phyloP scores from a whole-genome alignment of 2,329 filamentous ascomycete genomes.

The Bertia moriformis region DNA sequence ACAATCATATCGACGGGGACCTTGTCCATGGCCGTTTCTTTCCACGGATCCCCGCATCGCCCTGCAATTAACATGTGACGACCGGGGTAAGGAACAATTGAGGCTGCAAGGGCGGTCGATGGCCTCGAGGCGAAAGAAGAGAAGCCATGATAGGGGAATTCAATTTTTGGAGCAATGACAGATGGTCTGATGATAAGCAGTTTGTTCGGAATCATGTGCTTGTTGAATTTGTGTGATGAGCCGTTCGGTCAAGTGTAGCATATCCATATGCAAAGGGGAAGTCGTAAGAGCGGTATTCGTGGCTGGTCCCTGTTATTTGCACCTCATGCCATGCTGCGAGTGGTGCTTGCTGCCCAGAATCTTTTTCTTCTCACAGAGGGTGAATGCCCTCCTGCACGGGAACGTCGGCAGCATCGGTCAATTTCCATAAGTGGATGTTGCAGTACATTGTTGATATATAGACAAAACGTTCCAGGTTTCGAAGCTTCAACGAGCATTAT shows the following conservation, averaged over 20 bases:
- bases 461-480: neutral
- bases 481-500: neutral
- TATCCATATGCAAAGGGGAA: neutral
- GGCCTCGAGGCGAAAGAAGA: neutral
- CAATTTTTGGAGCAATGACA: neutral
- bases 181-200: neutral
- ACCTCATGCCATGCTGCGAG: neutral
- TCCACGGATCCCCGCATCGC: neutral
- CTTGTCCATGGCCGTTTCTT: neutral
- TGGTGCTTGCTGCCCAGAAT: neutral
- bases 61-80: neutral
- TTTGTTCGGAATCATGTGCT: neutral
- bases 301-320: neutral
- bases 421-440: neutral
- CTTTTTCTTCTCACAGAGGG: neutral
- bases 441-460: neutral
- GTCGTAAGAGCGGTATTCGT: neutral
- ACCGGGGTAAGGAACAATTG: neutral
- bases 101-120: neutral
- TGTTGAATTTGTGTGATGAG: neutral
- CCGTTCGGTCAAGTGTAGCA: neutral
- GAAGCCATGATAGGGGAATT: neutral
- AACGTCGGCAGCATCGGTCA: neutral
- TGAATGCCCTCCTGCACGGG: neutral
- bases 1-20: neutral